Evolutionary conservation across 176 grass and related monocot species (phyloP), one percentile per base, ranked within the genome.

Genomic region (Zea luxurians): DNA sequence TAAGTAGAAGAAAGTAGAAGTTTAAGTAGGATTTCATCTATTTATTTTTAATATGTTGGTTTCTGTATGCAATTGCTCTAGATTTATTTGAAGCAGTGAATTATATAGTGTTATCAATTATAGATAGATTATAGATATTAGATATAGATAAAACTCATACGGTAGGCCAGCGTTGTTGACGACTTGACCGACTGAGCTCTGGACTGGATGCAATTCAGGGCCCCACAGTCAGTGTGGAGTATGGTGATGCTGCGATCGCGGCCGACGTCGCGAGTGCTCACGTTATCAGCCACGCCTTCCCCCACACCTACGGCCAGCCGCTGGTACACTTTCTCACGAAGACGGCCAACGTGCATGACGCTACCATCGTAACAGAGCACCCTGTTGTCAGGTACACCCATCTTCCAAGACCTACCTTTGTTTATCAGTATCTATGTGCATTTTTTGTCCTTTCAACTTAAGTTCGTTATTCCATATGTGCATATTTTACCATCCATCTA

Each of bases 161-260:
- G 2, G n/a, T 58, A 42, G n/a, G 64, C n/a, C 2, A 6, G 68
- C 5, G 18, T 42, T 78, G 10, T 58, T 48, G 43, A 42, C 13
- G 64, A 1, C 55, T 0, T 9, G 27, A 27, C 27, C 27, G 27
- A 27, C 55, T 59, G n/a, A 59, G 1, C 8, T 59, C 55, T 21
- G 55, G 8, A 42, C 38, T 75, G 9, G 20, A 73, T 83, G 46
- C 73, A 52, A 85, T 82, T 6, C 75, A 99, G 96, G 96, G 92
- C 36, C 95, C 96, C 55, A 91, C 96, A 18, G 92, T 99, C 47
- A 92, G 88, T 78, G 90, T 95, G 68, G 96, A 99, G 68, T 95
- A 90, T 35, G 92, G 96, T 10, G 96, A 91, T 81, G 68, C 78
- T 7, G 93, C 96, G 54, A 91, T 91, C 38, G 86, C 92, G 53